Evolutionary conservation across 2,329 filamentous ascomycete species (phyloP).

Genomic region (Escovopsis weberi): DNA sequence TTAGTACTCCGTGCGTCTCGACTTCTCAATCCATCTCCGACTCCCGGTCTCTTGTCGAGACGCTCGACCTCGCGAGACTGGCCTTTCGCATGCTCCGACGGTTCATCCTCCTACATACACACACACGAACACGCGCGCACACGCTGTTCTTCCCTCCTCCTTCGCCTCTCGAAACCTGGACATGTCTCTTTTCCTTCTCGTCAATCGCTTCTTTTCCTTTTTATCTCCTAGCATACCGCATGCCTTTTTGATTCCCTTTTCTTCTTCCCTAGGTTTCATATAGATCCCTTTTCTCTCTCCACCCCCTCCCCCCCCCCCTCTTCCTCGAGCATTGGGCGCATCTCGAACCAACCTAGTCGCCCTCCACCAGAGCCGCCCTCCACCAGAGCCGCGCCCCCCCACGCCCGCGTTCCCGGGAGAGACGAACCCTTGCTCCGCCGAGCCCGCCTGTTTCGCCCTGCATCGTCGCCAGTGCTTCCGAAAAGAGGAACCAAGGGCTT

Average conservation of each 20-base stretch:
- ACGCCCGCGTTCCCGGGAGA: no score
- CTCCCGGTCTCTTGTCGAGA: no score
- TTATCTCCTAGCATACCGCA: background rate
- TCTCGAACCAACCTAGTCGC: no score
- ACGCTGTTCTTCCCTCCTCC: background rate
- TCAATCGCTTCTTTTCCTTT: constrained; percentile 2
- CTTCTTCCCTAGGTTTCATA: constrained; percentile 1
- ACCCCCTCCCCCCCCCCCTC: background rate
- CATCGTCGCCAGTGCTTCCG: no score
- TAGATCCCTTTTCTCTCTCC: background rate
- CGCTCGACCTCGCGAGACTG: no score
- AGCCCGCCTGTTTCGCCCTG: no score
- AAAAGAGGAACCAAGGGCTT: background rate
- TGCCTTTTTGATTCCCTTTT: background rate
- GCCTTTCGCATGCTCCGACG: no score
- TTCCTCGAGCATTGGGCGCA: background rate
- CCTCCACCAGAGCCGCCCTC: background rate
- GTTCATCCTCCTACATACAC: no score
- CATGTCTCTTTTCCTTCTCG: constrained; percentile 1
- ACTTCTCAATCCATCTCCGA: no score
- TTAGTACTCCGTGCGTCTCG: no score
- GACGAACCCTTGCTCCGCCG: no score
- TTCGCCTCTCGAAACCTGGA: background rate
- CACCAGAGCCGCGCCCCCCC: background rate
- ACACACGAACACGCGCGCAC: no score